These are phyloP conservation scores for Aspergillus funiculosus DNA, from an alignment of 495 filamentous ascomycete species.

Conservation along the genomic window DNA sequence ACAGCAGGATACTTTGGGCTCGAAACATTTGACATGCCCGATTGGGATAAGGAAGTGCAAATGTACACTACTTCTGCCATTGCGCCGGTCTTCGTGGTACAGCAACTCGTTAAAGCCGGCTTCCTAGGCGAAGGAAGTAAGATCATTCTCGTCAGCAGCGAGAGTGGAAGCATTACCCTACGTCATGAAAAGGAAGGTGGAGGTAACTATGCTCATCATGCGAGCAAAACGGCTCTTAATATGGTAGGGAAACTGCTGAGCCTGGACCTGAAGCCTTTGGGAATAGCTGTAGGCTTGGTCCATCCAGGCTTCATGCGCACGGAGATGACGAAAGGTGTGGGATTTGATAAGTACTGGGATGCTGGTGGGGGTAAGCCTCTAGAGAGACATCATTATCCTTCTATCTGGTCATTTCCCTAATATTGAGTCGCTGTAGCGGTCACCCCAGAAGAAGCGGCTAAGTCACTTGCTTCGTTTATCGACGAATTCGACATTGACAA, in stretches of 20 bases:
- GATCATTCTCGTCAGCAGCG: constrained; percentile 60
- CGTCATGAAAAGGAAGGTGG: constrained; percentile 62
- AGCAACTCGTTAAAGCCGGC: constrained; percentile 50
- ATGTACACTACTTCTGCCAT: constrained; percentile 70
- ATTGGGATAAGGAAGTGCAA: constrained; percentile 58
- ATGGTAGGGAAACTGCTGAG: constrained; percentile 69
- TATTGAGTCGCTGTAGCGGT: constrained; percentile 44
- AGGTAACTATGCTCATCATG: constrained; percentile 70
- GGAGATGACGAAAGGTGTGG: constrained; percentile 64
- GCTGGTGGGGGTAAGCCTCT: constrained; percentile 51
- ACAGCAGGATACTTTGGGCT: constrained; percentile 63
- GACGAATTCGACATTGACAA: constrained; percentile 57
- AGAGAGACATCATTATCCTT: neutral
- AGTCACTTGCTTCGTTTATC: constrained; percentile 55
- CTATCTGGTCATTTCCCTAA: neutral
- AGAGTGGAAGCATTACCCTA: constrained; percentile 63
- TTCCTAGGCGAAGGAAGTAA: constrained; percentile 50
- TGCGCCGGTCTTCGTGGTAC: constrained; percentile 60
- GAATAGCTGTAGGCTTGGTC: constrained; percentile 58
- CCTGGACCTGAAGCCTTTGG: constrained; percentile 58
- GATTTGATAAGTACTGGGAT: constrained; percentile 68
- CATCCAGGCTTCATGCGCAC: constrained; percentile 75
- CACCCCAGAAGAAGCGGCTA: constrained; percentile 60
- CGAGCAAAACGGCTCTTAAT: constrained; percentile 64
- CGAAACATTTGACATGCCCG: constrained; percentile 56